Percentiles rank a stretch among this genome's conserved stretches.
Evolutionary conservation across 164 flowering plant genomes (phyloP).

Genomic region (Stephania cephalantha): DNA sequence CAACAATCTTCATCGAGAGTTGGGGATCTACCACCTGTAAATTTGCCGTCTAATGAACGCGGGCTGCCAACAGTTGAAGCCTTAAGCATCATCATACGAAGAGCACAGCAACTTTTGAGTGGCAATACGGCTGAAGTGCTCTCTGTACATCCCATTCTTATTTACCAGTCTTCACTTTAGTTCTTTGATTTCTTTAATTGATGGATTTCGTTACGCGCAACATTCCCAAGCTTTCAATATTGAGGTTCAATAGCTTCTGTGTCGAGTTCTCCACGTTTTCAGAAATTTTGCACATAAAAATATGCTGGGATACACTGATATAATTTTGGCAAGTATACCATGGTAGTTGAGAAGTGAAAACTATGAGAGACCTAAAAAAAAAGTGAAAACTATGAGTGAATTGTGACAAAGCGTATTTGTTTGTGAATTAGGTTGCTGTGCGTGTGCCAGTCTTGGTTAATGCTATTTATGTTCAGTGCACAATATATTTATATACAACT

Average conservation of each 20-base stretch:
- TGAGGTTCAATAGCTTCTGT: background rate
- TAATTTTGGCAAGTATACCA: background rate
- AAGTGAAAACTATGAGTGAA: background rate
- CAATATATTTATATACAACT: background rate
- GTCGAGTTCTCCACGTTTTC: background rate
- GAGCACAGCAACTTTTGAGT: constrained; percentile 62
- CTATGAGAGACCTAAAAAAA: background rate
- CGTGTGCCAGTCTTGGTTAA: background rate
- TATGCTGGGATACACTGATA: background rate
- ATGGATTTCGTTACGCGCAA: background rate
- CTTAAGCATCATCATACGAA: constrained; percentile 50
- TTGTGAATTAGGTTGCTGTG: too few relatives aligned
- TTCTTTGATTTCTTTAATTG: background rate
- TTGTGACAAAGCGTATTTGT: background rate
- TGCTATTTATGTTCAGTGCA: background rate
- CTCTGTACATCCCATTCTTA: constrained; percentile 25
- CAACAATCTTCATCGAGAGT: constrained; percentile 35
- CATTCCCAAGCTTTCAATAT: background rate
- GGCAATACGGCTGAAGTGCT: constrained; percentile 46
- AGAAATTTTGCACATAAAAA: background rate
- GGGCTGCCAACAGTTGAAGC: constrained; percentile 76
- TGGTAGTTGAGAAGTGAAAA: background rate
- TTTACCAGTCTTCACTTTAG: background rate
- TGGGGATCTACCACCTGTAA: constrained; percentile 24
- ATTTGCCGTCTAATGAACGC: constrained; percentile 44